These are phyloP conservation scores for Starmerella etchellsii DNA, from an alignment of 805 yeast genomes.

Conservation along the genomic window DNA sequence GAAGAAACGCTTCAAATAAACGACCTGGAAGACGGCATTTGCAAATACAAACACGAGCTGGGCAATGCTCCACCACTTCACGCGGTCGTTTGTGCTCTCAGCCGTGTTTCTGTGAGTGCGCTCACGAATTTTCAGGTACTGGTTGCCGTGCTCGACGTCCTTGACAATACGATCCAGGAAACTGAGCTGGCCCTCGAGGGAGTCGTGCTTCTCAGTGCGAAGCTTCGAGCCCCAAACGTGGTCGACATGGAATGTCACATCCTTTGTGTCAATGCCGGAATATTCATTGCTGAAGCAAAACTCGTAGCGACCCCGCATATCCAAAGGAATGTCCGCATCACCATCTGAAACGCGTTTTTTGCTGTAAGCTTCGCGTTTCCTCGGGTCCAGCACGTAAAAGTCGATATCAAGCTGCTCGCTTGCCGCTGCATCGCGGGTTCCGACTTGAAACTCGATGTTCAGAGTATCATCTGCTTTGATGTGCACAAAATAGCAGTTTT, in stretches of 20 bases:
- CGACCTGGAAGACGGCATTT: constrained; percentile 85
- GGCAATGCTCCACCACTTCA: constrained; percentile 94
- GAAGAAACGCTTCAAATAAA: constrained; percentile 85
- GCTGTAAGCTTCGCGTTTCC: constrained; percentile 37
- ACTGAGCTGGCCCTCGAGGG: constrained; percentile 73
- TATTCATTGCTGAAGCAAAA: constrained; percentile 90
- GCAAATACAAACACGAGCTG: constrained; percentile 75
- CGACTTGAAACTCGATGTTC: constrained; percentile 83
- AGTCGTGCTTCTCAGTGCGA: constrained; percentile 66
- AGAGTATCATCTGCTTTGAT: constrained; percentile 74
- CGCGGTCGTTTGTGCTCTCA: constrained; percentile 91
- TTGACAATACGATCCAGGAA: constrained; percentile 60
- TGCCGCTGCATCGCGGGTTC: constrained; percentile 52
- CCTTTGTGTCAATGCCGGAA: constrained; percentile 59
- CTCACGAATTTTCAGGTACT: constrained; percentile 88
- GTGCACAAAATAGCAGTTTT: constrained; percentile 76
- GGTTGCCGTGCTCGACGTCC: constrained; percentile 80
- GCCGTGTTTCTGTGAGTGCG: constrained; percentile 98
- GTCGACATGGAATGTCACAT: constrained; percentile 88
- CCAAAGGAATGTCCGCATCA: constrained; percentile 56
- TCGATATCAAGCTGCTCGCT: constrained; percentile 36
- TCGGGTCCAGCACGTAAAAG: constrained; percentile 45
- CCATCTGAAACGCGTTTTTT: constrained; percentile 61
- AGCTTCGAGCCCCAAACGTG: constrained; percentile 64
- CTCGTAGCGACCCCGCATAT: constrained; percentile 56